Base-by-base conservation (phyloP, 345 rosid species). In the Odontarrhena argentea region DNA sequence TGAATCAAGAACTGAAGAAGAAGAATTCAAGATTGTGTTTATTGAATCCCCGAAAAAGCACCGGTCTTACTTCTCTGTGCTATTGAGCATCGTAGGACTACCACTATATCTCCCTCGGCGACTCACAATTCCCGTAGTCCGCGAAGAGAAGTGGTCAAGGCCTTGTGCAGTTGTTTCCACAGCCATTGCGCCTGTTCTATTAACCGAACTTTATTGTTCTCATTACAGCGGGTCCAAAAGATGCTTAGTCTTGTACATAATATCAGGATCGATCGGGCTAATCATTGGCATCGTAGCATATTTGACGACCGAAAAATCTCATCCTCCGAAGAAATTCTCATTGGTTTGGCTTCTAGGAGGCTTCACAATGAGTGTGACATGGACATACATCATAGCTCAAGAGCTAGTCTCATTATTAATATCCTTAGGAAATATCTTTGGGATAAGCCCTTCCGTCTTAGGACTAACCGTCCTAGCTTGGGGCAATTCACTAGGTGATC, bases 401-500 rank as follows among this genome's bases (percentile, higher is more conserved):
- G 97, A 94, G 77, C 71, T 94, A 51, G 96, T 94, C 46, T 87
- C 82, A 13, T 61, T 94, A 63, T 66, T 94, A 48, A 88, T 83
- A 35, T 85, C 97, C 4, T 47, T 85, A 2, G 96, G 97, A 1
- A 79, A 83, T 52, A 74, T 93, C 6, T 73, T 81, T 22, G 87
- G 84, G 3, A 74, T 88, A 10, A 85, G 82, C 15, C 87, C 94
- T 56, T 81, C 96, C 3, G 88, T 90, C 59, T 69, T 93, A 24
- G 98, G 92, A 50, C 73, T 93, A 14, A 93, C 97, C 2, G 85
- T 87, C 55, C 79, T 93, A 13, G 94, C 98, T 5, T 90, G 98
- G 98, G 98, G 98, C 2, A 93, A 93, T 70, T 93, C 98, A 2
- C 41, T 88, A 1, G 97, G 97, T 18, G 96, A 93, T 74, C 65